Base-by-base conservation (phyloP, 352 stramenopile genomes). In the Phytophthora rubi region DNA sequence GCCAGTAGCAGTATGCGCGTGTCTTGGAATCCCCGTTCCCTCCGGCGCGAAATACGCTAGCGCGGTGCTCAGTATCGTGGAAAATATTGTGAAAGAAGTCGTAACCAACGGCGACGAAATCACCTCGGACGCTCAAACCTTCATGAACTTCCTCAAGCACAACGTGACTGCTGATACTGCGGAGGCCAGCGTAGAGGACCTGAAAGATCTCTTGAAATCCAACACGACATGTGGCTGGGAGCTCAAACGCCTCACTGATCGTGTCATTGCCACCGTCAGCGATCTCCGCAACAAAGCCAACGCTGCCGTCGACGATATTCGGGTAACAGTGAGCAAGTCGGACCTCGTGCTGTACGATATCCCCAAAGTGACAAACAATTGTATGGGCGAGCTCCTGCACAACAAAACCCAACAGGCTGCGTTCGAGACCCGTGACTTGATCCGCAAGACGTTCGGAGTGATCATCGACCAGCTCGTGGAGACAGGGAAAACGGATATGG, bases 381-480 rank as follows among this genome's bases (percentile, higher is more conserved):
- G 65, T 35, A 73, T 73, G 65, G 59, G 65, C 4, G 65, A 73
- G 39, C 39, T 73, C 2, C 52, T 73, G 3, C 26, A 59, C 28
- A 68, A 57, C 35, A 73, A 73, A 49, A 73, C 65, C 3, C 30
- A 58, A n/a, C 35, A 61, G 32, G 65, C 65, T 7, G 65, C 65
- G 2, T 73, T 68, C 13, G 59, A 73, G 53, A 73, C 65, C 6
- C 65, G 59, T 2, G 59, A 73, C 21, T 44, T 68, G 52, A 61
- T 73, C 21, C 65, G 65, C 6, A 73, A 72, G 47, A 73, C 65
- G 0, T 60, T 68, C 10, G 65, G 65, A 3, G 65, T 73, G 1
- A 73, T 73, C 33, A 57, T 73, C 44, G 65, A 73, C 23, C 65
- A 73, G 44, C 53, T 73, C 9, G 53, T 73, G 1, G 59, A 68